Evolutionary conservation across 129 eudicot species (phyloP), one percentile per base, ranked within the genome.

Genomic region (Helichrysum umbraculigerum): DNA sequence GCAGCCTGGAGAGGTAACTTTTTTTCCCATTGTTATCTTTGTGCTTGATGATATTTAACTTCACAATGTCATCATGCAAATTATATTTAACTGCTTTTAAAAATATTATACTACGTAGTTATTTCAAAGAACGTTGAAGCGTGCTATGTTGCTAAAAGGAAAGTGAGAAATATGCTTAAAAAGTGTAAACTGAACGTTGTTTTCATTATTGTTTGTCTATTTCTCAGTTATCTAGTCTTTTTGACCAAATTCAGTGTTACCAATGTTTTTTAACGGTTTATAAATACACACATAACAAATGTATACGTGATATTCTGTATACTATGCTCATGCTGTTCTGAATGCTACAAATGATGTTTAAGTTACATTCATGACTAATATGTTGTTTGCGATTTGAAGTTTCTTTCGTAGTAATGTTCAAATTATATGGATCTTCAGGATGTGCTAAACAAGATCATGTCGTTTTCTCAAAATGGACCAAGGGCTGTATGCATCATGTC

Each of bases 381-480:
- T 4, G 8, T 68, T 71, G 28, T 39, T 58, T 58, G 19, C 33
- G 4, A 16, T 41, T 70, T 69, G 5, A 1, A 57, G 7, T 42
- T 54, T 39, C 21, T 65, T 63, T 11, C 17, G 7, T 50, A 34
- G 44, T 52, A 16, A 52, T 47, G 11, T 69, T n/a, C 11, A 41
- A 57, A 6, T 79, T 59, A 3, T 82, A 22, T 68, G 47, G 44
- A 56, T 68, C 58, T 78, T 41, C 82, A 92, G 98, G 98, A 92
- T 30, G 98, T 92, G 69, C 68, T 89, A 32, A 85, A 86, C 11
- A 87, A 87, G 78, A 88, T 92, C 39, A 89, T 92, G 96, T 85
- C 98, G 52, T 89, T 92, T 82, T 89, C 98, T 82, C 93, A 92
- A 70, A 79, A 87, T 77, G 98, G 96, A 76, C 92, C 96, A 82